Evolutionary conservation across 495 filamentous ascomycete species (phyloP).

Genomic region (Oleoguttula mirabilis): DNA sequence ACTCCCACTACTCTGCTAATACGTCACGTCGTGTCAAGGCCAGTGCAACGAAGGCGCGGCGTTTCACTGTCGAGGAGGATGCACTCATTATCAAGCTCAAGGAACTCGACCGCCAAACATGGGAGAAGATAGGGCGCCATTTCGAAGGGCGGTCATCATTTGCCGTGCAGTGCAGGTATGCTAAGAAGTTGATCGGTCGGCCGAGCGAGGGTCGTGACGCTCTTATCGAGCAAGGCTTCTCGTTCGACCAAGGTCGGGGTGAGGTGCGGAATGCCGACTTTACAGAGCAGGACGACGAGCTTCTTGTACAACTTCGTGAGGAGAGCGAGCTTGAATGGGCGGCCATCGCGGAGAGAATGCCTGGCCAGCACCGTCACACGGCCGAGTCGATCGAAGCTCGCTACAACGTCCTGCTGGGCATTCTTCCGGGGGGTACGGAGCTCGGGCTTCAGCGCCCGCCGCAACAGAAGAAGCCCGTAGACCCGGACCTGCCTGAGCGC

Average conservation of each 20-base stretch:
- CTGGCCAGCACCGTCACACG: conserved; percentile 4
- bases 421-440: not conserved
- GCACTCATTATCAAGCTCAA: conserved; percentile 19
- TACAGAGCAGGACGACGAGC: conserved; percentile 12
- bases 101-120: conserved; percentile 13
- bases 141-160: conserved; percentile 12
- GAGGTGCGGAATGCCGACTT: not conserved
- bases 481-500: conserved; percentile 1
- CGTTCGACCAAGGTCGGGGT: not conserved
- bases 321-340: conserved; percentile 10
- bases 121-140: conserved; percentile 14
- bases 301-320: conserved; percentile 15
- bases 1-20: too few species aligned
- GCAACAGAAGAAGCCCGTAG: not conserved
- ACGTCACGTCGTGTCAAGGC: too few species aligned
- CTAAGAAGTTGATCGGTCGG: conserved; percentile 5
- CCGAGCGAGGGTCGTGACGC: conserved; percentile 8
- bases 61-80: conserved; percentile 17
- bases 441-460: not conserved
- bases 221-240: conserved; percentile 14
- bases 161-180: conserved; percentile 14
- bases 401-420: conserved; percentile 10
- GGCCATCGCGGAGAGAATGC: conserved; percentile 6
- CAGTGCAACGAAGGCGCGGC: not conserved
- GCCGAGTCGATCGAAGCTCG: conserved; percentile 4